phyloP scores from a whole-genome alignment of 208 protist genomes.

The Acanthamoeba healyi region DNA sequence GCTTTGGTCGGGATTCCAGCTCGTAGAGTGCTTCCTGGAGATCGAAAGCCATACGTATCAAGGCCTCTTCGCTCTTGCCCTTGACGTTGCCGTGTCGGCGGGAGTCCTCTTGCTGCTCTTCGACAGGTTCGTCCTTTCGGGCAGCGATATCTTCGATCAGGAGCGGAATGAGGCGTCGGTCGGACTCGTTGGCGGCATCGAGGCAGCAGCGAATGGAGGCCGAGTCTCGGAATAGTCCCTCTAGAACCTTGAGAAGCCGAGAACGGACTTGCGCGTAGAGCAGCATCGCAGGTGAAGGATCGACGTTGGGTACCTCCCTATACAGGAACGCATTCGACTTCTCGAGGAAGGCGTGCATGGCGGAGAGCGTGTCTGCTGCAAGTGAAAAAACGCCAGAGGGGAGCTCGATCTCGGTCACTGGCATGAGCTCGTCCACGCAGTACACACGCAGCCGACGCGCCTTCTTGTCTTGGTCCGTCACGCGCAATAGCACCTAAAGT shows the following conservation, averaged over 20 bases:
- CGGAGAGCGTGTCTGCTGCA: background rate
- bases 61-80: background rate
- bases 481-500: background rate
- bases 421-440: background rate
- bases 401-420: slow-evolving; percentile 1
- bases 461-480: background rate
- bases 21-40: slow-evolving; percentile 27
- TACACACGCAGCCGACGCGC: background rate
- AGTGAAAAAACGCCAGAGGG: background rate
- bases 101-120: background rate
- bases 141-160: slow-evolving; percentile 15
- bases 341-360: background rate
- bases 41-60: slow-evolving; percentile 18
- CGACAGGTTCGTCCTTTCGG: background rate
- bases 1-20: background rate
- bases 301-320: background rate
- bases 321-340: slow-evolving; percentile 39
- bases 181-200: background rate
- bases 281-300: background rate
- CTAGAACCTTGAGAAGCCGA: slow-evolving; percentile 1
- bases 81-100: background rate
- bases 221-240: background rate
- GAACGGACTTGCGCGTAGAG: slow-evolving; percentile 9
- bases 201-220: background rate
- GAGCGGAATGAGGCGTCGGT: background rate